These are phyloP conservation scores for Boechera retrofracta DNA, from an alignment of 345 rosid genomes.

Conservation along the genomic window DNA sequence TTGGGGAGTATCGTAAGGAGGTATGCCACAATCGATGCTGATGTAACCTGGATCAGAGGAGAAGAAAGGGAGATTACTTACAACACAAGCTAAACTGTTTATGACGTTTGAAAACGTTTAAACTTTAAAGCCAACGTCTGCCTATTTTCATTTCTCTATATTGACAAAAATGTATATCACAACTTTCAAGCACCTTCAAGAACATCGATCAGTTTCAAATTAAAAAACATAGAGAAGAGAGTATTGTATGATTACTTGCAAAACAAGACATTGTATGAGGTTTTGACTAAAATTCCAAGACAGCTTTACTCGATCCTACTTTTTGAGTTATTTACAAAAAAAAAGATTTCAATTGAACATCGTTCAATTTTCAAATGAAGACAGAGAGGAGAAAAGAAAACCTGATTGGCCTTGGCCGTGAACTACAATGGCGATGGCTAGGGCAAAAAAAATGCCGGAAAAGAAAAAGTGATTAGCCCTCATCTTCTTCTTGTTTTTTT, in stretches of 20 bases:
- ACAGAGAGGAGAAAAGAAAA: conserved; percentile 27
- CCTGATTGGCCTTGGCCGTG: conserved; percentile 56
- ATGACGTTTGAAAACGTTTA: not conserved
- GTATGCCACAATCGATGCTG: conserved; percentile 54
- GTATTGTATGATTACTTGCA: not conserved
- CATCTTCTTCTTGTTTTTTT: not conserved
- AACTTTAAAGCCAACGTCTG: not conserved
- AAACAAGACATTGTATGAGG: not conserved
- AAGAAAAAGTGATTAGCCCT: conserved; percentile 21
- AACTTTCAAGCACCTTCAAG: not conserved
- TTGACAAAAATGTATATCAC: not conserved
- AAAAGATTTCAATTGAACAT: no score
- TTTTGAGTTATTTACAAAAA: not conserved
- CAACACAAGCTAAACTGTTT: not conserved
- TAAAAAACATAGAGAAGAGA: not conserved
- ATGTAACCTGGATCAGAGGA: conserved; percentile 49
- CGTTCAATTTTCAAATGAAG: no score
- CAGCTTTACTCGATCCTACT: not conserved
- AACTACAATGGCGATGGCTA: conserved; percentile 33
- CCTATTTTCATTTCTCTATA: not conserved
- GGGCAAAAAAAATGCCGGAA: conserved; percentile 13
- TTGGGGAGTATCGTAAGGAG: not conserved
- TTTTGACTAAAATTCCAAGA: not conserved
- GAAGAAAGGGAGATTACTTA: not conserved
- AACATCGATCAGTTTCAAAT: not conserved